Evolutionary conservation across 208 protist species (phyloP), one percentile per base, ranked within the genome.

Genomic region (Trypanosoma congolense): DNA sequence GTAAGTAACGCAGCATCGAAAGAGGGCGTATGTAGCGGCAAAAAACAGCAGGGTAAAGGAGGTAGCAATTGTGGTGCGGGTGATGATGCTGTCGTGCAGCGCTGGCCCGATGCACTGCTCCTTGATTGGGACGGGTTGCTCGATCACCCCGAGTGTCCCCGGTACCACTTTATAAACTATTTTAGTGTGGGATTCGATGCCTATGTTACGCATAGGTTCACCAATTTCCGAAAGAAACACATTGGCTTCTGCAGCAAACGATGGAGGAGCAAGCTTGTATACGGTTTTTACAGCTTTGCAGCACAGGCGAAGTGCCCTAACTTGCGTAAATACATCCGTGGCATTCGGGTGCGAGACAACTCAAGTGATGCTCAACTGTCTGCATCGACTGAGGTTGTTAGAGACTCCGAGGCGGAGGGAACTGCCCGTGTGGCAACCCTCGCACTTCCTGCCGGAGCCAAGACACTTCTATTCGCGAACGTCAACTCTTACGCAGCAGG

Each of bases 151-250:
- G 35, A 61, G 25, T 83, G 67, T 35, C 41, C 40, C 26, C 60
- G 49, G 16, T 68, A 74, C 49, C 47, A 46, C 31, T 65, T 90
- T 47, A 90, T 84, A 47, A 93, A 93, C 70, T 93, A 93, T 68
- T 56, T 93, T 42, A 72, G 80, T 35, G 54, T 93, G 19, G 86
- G 86, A 49, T 90, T 73, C 65, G 86, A 93, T 53, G 82, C 80
- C 14, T 88, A 85, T 66, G 77, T 93, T 2, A 31, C 67, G 35
- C 68, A 63, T 0, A 69, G 76, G 45, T 89, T 93, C 58, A 75
- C 80, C 41, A 28, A 47, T 16, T 77, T 74, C 41, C 73, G 86
- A 19, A 68, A 61, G 12, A 59, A 51, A 36, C 53, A 88, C 55
- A 77, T 77, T 9, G 18, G 22, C 19, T 59, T 93, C 44, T 90